These are phyloP conservation scores for Kodamaea anthophila DNA, from an alignment of 1,139 yeast genomes.

Conservation along the genomic window DNA sequence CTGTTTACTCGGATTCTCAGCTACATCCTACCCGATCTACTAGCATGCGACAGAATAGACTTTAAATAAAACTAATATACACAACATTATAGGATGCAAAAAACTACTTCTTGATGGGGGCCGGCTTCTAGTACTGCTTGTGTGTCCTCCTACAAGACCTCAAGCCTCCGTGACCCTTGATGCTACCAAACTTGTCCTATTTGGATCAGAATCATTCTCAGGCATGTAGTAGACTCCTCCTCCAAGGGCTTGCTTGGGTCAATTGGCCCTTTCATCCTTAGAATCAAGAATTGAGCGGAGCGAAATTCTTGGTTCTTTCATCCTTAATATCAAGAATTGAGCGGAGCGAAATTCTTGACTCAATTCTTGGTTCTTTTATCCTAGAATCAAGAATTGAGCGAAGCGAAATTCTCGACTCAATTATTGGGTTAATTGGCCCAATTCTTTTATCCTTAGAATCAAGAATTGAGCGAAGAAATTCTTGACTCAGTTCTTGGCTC, in stretches of 20 bases:
- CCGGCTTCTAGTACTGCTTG: conserved; percentile 80
- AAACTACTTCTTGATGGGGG: conserved; percentile 35
- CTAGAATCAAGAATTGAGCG: too few relatives aligned
- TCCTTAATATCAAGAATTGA: too few relatives aligned
- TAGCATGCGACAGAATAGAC: conserved; percentile 2
- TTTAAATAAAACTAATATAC: conserved; percentile 7
- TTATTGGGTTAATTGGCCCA: too few relatives aligned
- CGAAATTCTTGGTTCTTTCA: too few relatives aligned
- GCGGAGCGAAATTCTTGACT: too few relatives aligned
- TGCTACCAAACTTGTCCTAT: conserved; percentile 64
- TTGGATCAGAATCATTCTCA: conserved; percentile 68
- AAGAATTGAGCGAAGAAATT: too few relatives aligned
- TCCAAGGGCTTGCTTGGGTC: conserved; percentile 88
- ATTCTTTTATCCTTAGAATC: too few relatives aligned
- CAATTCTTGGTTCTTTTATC: too few relatives aligned
- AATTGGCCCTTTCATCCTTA: too few relatives aligned
- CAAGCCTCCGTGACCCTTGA: conserved; percentile 76
- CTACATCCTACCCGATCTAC: conserved; percentile 2
- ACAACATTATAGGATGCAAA: conserved; percentile 4
- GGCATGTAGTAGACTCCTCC: conserved; percentile 86
- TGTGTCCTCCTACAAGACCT: conserved; percentile 90
- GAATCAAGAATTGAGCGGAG: too few relatives aligned
- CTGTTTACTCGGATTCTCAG: conserved; percentile 6
- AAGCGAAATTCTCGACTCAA: too few relatives aligned
- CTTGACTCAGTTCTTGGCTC: too few relatives aligned